Conservation (phyloP, 2,329 filamentous ascomycete genomes). For the Lecanicillium sp. region DNA sequence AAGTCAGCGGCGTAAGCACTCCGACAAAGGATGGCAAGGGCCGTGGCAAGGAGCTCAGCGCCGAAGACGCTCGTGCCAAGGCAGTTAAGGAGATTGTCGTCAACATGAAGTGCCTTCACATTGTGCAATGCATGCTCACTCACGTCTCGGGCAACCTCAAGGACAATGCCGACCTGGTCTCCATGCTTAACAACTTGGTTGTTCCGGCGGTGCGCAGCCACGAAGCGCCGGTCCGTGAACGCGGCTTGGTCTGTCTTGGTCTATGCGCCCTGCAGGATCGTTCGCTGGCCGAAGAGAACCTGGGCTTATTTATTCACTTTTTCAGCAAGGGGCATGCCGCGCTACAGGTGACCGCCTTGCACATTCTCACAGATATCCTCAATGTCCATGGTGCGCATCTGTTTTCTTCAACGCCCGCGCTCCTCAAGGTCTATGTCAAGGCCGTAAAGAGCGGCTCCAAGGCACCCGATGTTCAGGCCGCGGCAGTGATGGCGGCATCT, state of each 20-base stretch:
- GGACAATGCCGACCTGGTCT: slow-evolving; percentile 82
- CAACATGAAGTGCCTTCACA: slow-evolving; percentile 97
- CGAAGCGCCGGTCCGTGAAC: slow-evolving; percentile 85
- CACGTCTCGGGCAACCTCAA: slow-evolving; percentile 86
- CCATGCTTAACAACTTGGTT: slow-evolving; percentile 96
- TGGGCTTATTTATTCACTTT: slow-evolving; percentile 90
- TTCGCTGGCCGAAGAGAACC: slow-evolving; percentile 84
- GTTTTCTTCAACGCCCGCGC: slow-evolving; percentile 55
- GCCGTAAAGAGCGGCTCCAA: slow-evolving; percentile 67
- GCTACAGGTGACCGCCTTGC: slow-evolving; percentile 80
- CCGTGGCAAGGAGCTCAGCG: slow-evolving; percentile 38
- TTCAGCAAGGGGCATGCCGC: slow-evolving; percentile 87
- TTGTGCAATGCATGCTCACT: slow-evolving; percentile 94
- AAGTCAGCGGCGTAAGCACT: slow-evolving; percentile 62
- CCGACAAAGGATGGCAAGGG: slow-evolving; percentile 38
- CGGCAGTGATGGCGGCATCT: slow-evolving; percentile 71
- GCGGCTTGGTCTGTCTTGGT: slow-evolving; percentile 81
- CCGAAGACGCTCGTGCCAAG: slow-evolving; percentile 64
- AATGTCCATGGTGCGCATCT: slow-evolving; percentile 81
- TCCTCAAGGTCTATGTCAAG: slow-evolving; percentile 81
- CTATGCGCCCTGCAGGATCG: slow-evolving; percentile 87
- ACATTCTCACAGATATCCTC: slow-evolving; percentile 89
- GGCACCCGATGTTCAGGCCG: slow-evolving; percentile 68
- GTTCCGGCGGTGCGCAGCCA: slow-evolving; percentile 92
- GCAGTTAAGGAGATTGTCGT: slow-evolving; percentile 87